These are phyloP conservation scores for Aspergillus sclerotialis DNA, from an alignment of 2,329 filamentous ascomycete species.

Conservation along the genomic window DNA sequence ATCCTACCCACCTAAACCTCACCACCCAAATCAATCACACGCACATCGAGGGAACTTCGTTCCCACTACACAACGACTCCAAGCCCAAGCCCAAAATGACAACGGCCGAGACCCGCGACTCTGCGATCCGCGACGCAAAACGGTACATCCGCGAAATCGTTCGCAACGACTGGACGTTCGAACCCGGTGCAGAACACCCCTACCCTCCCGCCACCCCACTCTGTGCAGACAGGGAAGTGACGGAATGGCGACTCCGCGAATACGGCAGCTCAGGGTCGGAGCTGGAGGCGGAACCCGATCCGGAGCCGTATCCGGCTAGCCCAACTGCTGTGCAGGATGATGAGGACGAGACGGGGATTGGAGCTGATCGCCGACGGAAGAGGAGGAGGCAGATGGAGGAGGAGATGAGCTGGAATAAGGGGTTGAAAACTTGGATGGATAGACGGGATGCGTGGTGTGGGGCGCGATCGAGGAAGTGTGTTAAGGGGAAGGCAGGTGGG, in stretches of 20 bases:
- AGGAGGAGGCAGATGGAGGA: conserved; percentile 53
- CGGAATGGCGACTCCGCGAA: conserved; percentile 31
- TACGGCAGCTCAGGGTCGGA: conserved; percentile 32
- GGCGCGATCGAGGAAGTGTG: conserved; percentile 40
- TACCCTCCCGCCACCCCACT: conserved; percentile 14
- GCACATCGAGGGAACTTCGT: too few relatives aligned
- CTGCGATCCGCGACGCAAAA: conserved; percentile 35
- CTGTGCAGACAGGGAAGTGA: conserved; percentile 18
- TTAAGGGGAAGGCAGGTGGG: conserved; percentile 14
- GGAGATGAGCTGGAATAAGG: conserved; percentile 71
- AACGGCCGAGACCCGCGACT: conserved; percentile 27
- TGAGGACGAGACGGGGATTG: conserved; percentile 30
- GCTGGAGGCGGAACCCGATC: conserved; percentile 21
- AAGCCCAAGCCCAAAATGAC: conserved; percentile 4
- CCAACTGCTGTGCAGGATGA: conserved; percentile 7
- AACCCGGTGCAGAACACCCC: conserved; percentile 14
- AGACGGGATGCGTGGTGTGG: conserved; percentile 81
- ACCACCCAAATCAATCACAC: conserved; percentile 9
- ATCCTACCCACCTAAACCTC: conserved; percentile 2
- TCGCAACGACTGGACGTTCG: conserved; percentile 37
- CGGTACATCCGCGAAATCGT: conserved; percentile 32
- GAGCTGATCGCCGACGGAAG: conserved; percentile 47
- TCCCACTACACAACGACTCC: not conserved
- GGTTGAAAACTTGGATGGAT: conserved; percentile 70
- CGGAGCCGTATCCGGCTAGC: not conserved